A percentile compares a stretch with the other conserved stretches of the same genome.
Conservation (phyloP, 2,329 filamentous ascomycete species). For the Aspergillus awamori region DNA sequence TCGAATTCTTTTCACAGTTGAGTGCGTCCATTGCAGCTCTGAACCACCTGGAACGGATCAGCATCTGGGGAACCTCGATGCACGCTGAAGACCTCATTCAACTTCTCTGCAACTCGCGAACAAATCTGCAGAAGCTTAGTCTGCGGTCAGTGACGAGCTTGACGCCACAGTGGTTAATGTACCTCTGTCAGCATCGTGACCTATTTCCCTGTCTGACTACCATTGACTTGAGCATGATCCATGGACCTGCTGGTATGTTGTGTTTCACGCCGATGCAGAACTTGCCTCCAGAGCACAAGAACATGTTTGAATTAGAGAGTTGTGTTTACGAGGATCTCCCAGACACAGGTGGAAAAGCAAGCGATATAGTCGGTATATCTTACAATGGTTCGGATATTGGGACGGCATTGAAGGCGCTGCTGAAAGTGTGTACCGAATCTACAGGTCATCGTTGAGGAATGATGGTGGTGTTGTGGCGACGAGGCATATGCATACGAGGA, state of each 20-base stretch:
- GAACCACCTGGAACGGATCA: conserved; percentile 11
- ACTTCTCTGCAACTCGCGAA: conserved; percentile 7
- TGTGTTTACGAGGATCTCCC: background rate
- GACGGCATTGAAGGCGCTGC: background rate
- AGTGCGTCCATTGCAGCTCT: background rate
- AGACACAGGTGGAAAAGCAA: background rate
- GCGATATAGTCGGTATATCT: background rate
- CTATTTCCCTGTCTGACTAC: conserved; percentile 8
- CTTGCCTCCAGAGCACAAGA: background rate
- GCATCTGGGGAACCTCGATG: conserved; percentile 9
- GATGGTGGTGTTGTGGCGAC: background rate
- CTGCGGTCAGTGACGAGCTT: conserved; percentile 6
- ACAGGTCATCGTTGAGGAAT: background rate
- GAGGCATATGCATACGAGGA: background rate
- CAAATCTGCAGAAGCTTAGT: conserved; percentile 5
- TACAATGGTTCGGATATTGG: background rate
- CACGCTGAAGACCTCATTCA: conserved; percentile 5
- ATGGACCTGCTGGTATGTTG: background rate
- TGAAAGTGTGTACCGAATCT: background rate
- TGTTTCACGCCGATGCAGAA: background rate
- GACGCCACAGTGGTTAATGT: background rate
- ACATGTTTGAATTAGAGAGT: background rate
- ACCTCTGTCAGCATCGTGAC: conserved; percentile 4
- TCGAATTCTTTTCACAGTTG: conserved; percentile 15
- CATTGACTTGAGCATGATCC: conserved; percentile 2